Evolutionary conservation across 306 rosid genomes (phyloP).

Genomic region (Acacia acuminata): DNA sequence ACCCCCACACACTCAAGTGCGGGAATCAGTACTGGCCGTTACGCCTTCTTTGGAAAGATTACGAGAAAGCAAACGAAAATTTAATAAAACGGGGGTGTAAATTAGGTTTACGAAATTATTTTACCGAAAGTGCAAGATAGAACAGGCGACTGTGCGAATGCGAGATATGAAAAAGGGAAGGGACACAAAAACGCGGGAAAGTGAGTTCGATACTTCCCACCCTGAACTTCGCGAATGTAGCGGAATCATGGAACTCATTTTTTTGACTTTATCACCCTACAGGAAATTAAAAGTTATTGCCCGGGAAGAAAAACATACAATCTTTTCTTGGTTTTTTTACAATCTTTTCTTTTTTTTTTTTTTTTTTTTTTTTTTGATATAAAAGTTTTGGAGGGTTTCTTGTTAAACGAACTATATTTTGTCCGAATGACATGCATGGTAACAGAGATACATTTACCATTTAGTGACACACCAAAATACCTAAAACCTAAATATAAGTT

Average conservation of each 20-base stretch:
- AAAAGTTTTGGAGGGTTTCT: too few relatives aligned
- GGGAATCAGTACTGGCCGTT: background rate
- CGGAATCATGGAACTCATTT: background rate
- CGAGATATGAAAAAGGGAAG: background rate
- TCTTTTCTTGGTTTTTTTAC: too few relatives aligned
- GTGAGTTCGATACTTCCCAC: background rate
- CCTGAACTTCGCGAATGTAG: too few relatives aligned
- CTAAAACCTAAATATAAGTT: too few relatives aligned
- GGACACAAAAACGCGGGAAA: slow-evolving; percentile 32
- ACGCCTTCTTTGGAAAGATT: background rate
- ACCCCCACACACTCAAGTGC: background rate
- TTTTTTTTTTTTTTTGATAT: too few relatives aligned
- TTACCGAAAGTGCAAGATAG: background rate
- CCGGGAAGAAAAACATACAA: too few relatives aligned
- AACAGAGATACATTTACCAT: background rate
- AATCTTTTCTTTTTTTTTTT: too few relatives aligned
- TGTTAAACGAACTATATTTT: background rate
- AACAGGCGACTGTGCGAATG: background rate
- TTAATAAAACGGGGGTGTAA: background rate
- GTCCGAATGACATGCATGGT: background rate
- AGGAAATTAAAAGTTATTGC: background rate
- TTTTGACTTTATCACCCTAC: background rate
- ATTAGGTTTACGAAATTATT: background rate
- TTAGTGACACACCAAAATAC: too few relatives aligned
- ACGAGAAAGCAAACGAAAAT: background rate